These are phyloP conservation scores for Nepenthes mirabilis DNA, from an alignment of 148 eudicot genomes.

Conservation along the genomic window DNA sequence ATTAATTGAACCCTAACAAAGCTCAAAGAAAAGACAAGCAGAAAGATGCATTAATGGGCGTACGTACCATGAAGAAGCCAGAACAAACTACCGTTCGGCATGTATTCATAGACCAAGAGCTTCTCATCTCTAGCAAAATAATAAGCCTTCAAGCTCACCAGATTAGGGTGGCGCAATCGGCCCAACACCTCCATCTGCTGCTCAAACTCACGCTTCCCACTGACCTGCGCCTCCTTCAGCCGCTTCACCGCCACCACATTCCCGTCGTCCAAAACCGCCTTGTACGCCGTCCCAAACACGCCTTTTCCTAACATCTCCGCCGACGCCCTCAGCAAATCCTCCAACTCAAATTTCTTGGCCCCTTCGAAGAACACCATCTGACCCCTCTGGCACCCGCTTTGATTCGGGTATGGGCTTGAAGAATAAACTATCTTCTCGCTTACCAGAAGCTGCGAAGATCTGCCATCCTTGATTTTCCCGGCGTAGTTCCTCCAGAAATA, in stretches of 20 bases:
- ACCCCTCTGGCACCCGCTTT: conserved; percentile 32
- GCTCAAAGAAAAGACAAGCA: not conserved
- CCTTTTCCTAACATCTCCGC: conserved; percentile 97
- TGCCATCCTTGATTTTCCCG: not conserved
- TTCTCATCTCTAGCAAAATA: conserved; percentile 87
- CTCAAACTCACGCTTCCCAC: conserved; percentile 62
- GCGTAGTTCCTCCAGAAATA: conserved; percentile 36
- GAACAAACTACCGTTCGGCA: conserved; percentile 80
- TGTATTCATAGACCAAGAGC: conserved; percentile 66
- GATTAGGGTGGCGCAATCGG: conserved; percentile 45
- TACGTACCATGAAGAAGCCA: conserved; percentile 80
- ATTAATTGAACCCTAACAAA: not conserved
- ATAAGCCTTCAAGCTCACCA: conserved; percentile 65
- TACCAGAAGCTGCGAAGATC: conserved; percentile 11
- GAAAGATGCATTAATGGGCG: not conserved
- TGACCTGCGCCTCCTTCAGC: conserved; percentile 37
- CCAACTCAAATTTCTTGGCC: conserved; percentile 67
- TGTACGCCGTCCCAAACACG: conserved; percentile 79
- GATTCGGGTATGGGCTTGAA: conserved; percentile 43
- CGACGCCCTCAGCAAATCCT: conserved; percentile 76
- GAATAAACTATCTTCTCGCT: conserved; percentile 66
- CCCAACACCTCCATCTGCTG: conserved; percentile 73
- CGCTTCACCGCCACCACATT: conserved; percentile 77
- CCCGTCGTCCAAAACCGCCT: conserved; percentile 80
- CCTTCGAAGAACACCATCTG: conserved; percentile 80